Conservation (phyloP, 768 basidiomycete genomes). For the Clitopilus passeckerianus region DNA sequence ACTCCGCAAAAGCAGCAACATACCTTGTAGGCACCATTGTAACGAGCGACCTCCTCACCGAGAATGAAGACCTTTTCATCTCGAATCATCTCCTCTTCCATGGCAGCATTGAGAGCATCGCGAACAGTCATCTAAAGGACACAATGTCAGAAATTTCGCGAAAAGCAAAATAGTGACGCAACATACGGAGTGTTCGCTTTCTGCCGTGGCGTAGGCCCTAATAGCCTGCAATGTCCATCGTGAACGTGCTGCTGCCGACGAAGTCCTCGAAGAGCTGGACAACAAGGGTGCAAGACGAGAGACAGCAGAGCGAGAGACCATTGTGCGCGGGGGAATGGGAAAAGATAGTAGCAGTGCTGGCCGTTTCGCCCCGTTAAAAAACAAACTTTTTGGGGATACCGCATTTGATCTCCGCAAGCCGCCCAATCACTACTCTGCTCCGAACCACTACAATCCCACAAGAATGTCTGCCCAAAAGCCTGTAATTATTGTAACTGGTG, state of each 20-base stretch:
- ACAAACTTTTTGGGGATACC: slow-evolving; percentile 1
- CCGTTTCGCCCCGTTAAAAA: slow-evolving; percentile 9
- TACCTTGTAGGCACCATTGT: slow-evolving; percentile 97
- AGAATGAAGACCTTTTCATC: slow-evolving; percentile 94
- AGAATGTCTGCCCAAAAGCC: slow-evolving; percentile 33
- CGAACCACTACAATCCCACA: slow-evolving; percentile 1
- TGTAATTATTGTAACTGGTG: slow-evolving; percentile 79
- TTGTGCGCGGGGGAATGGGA: slow-evolving; percentile 30
- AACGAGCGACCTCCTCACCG: slow-evolving; percentile 97
- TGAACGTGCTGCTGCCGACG: slow-evolving; percentile 29
- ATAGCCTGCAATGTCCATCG: slow-evolving; percentile 33
- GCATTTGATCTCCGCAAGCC: neutral
- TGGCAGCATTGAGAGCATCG: slow-evolving; percentile 94
- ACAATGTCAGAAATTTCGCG: slow-evolving; percentile 5
- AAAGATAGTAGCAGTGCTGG: slow-evolving; percentile 16
- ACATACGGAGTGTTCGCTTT: slow-evolving; percentile 38
- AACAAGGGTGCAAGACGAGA: slow-evolving; percentile 60
- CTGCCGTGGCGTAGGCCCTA: slow-evolving; percentile 63
- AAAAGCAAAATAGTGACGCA: slow-evolving; percentile 12
- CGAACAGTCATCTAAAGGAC: slow-evolving; percentile 86
- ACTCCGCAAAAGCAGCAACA: slow-evolving; percentile 8
- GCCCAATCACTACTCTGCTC: slow-evolving; percentile 11
- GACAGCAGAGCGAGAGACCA: slow-evolving; percentile 62
- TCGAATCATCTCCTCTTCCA: slow-evolving; percentile 99
- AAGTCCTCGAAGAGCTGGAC: slow-evolving; percentile 40